Evolutionary conservation across 140 eudicot genomes (phyloP), one percentile per base, ranked within the genome.

Genomic region (Cichorium intybus): DNA sequence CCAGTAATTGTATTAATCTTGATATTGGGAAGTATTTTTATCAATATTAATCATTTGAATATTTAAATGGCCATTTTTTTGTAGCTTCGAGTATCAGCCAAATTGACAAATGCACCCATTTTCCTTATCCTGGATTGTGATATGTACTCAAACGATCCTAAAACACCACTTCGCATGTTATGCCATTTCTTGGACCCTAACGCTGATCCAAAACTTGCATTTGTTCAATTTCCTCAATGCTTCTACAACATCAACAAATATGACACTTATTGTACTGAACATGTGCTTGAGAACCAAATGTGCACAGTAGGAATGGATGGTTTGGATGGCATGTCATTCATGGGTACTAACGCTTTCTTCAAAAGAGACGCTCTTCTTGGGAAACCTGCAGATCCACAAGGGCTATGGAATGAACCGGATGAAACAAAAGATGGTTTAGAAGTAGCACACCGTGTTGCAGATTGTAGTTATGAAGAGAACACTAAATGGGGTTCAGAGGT

Each of bases 261-360:
- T 3, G 90, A 84, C 49, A 74, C 72, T 3, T 84, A 84, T 46
- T 74, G 49, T 6, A 52, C 60, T 20, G 80, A 77, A 24, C 24
- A 51, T 6, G 70, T 54, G 46, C 70, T 69, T 10, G 16, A 64
- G 63, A 72, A 45, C 16, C 74, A 51, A 45, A 54, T 74, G 2
- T 24, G 61, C 20, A 73, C 82, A 1, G 6, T 24, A 48, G 90
- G 83, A 35, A 20, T 84, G 69, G 77, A 84, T 59, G 90, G 86
- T 54, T 62, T 84, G 7, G 9, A 2, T 8, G 90, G 90, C 59
- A 79, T 81, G 0, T 62, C 56, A 37, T 73, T 76, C 70, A 60
- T 80, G 26, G 90, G 90, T 11, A 80, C 86, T 20, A 86, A 86
- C 4, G 66, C 75, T 22, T 80, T 84, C 56, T 80, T 84, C 71